A percentile compares a stretch with the other conserved stretches of the same genome.
Conservation (phyloP, 2,329 filamentous ascomycete genomes). For the Pseudocercospora fuligena region DNA sequence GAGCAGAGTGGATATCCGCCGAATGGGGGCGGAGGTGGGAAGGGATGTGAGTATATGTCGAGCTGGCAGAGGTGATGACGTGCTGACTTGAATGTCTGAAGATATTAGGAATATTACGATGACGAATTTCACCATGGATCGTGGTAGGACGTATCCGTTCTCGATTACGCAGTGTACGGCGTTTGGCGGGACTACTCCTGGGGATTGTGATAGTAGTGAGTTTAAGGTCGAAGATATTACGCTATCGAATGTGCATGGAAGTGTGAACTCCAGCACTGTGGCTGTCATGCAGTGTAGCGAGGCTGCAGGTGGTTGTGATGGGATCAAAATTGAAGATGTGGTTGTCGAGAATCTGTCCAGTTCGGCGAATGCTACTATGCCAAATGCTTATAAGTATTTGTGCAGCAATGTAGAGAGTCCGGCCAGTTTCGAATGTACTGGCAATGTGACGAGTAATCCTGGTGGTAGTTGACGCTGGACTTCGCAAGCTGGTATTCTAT, state of each 20-base stretch:
- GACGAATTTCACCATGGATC: not conserved
- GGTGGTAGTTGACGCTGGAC: not conserved
- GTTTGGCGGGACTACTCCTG: not conserved
- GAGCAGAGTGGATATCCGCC: conserved; percentile 55
- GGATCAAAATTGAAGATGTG: not conserved
- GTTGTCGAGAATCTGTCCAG: not conserved
- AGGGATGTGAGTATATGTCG: conserved; percentile 44
- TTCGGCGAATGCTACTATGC: not conserved
- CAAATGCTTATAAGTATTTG: not conserved
- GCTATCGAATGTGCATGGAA: not conserved
- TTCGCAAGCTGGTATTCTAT: too few relatives aligned
- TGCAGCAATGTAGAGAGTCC: not conserved
- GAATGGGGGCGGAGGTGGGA: conserved; percentile 63
- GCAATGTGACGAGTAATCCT: not conserved
- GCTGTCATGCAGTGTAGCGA: not conserved
- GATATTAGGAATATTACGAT: not conserved
- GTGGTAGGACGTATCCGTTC: not conserved
- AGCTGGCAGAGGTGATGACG: too few relatives aligned
- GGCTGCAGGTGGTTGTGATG: not conserved
- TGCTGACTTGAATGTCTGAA: not conserved
- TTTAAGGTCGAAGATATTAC: not conserved
- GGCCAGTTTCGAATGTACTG: not conserved
- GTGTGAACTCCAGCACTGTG: not conserved
- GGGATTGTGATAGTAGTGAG: not conserved
- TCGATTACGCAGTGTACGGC: not conserved